A percentile compares a stretch with the other conserved stretches of the same genome.
Evolutionary conservation across 2,329 filamentous ascomycete species (phyloP).

Genomic region (Beauveria brongniartii): DNA sequence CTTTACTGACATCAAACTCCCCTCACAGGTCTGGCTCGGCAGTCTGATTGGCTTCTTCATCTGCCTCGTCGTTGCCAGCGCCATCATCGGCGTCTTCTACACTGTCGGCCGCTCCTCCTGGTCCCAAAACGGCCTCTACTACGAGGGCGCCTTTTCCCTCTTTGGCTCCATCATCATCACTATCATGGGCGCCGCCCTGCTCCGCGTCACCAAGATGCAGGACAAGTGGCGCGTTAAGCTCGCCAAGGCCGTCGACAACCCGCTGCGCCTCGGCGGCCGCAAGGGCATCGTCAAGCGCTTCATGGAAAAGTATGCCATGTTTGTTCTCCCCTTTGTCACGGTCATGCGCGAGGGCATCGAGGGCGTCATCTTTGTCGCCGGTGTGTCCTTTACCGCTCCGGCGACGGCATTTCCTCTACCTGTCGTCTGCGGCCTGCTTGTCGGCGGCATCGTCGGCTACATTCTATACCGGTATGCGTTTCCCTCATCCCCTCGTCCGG

Average conservation of each 20-base stretch:
- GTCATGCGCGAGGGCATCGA: conserved; percentile 83
- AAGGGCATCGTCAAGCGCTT: conserved; percentile 48
- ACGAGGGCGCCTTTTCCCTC: conserved; percentile 72
- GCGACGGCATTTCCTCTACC: conserved; percentile 71
- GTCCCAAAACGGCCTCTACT: conserved; percentile 62
- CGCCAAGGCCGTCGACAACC: conserved; percentile 54
- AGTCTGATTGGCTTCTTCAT: conserved; percentile 53
- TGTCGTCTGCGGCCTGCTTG: conserved; percentile 61
- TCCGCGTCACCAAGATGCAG: conserved; percentile 75
- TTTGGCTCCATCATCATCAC: conserved; percentile 74
- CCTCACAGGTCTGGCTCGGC: conserved; percentile 50
- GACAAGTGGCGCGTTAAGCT: conserved; percentile 85
- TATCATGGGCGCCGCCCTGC: conserved; percentile 68
- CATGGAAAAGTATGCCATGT: conserved; percentile 76
- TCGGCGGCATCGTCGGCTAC: conserved; percentile 61
- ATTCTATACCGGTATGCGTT: conserved; percentile 65
- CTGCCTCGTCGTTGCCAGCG: conserved; percentile 56
- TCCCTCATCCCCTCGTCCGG: not conserved
- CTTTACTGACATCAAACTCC: not conserved
- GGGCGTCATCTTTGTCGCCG: conserved; percentile 77
- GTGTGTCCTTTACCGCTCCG: conserved; percentile 69
- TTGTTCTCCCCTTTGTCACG: conserved; percentile 77
- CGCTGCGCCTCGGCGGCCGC: conserved; percentile 35
- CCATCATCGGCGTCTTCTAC: conserved; percentile 68
- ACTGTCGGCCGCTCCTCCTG: conserved; percentile 57